Percentiles rank a stretch among this genome's conserved stretches.
Conservation (phyloP, 1,284 basidiomycete species). For the Pseudozyma sp. region DNA sequence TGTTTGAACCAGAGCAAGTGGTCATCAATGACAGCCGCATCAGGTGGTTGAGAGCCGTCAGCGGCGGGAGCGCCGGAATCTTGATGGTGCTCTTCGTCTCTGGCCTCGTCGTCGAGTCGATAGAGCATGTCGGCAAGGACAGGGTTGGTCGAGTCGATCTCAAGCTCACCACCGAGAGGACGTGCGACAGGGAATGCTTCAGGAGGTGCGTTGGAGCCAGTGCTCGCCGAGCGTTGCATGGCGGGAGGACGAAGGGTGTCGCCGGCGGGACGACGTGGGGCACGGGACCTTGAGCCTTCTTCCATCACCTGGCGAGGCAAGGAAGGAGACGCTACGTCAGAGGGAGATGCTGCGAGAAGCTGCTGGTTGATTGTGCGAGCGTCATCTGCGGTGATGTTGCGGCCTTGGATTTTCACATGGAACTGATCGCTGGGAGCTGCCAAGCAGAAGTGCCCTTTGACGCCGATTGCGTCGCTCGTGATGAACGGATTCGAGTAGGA, state of each 20-base stretch:
- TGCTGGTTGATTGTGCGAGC: constrained; percentile 19
- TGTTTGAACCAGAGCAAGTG: constrained; percentile 55
- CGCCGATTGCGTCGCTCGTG: constrained; percentile 28
- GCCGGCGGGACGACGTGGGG: neutral
- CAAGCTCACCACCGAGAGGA: constrained; percentile 38
- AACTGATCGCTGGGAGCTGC: constrained; percentile 26
- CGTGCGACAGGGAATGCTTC: constrained; percentile 26
- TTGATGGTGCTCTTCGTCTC: constrained; percentile 15
- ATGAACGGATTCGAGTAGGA: constrained; percentile 34
- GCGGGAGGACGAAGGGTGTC: constrained; percentile 20
- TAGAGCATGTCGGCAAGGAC: constrained; percentile 54
- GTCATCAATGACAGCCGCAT: constrained; percentile 27
- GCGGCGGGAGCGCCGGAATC: neutral
- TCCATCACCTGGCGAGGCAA: constrained; percentile 29
- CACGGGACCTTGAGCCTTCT: constrained; percentile 18
- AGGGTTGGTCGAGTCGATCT: constrained; percentile 52
- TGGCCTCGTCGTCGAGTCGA: constrained; percentile 46
- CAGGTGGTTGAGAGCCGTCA: neutral
- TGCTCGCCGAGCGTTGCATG: constrained; percentile 34
- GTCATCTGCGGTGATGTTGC: constrained; percentile 10
- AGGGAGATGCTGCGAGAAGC: constrained; percentile 18
- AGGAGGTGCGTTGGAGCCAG: constrained; percentile 20
- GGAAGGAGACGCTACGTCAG: constrained; percentile 22
- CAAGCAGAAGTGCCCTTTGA: constrained; percentile 38
- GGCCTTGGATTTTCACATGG: constrained; percentile 29